Evolutionary conservation across 2,329 filamentous ascomycete species (phyloP), one percentile per base, ranked within the genome.

Genomic region (Aspergillus sp.): DNA sequence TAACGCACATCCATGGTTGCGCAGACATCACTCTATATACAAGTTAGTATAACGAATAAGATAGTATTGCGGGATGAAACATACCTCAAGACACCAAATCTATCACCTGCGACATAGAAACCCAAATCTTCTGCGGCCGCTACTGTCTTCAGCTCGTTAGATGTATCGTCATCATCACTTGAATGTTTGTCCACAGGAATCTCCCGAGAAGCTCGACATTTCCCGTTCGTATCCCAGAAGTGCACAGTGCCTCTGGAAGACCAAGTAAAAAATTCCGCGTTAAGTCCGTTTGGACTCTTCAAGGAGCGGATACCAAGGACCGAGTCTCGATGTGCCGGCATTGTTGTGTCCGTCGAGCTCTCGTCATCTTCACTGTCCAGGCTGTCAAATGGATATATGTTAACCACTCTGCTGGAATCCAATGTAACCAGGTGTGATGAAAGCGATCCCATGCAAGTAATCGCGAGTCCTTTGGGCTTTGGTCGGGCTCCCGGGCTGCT

Each of bases 201-300:
- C 37, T 80, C 73, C 32, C 89, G 72, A 1, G 81, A 81, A 13
- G 77, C 76, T 56, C 80, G 83, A 52, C 84, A 80, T 45, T 75
- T 78, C 19, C 91, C 93, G 43, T 88, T 78, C 12, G 82, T 65
- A 57, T 83, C 80, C 93, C 93, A 98, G 57, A 95, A 86, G 20
- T 88, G 80, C 44, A 97, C 79, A 13, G 80, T 82, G 4, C 93
- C 93, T 45, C 84, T 83, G 19, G 80, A 81, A 2, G 91, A 90
- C 88, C 90, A 98, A 0, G 90, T 96, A 54, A 90, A 84, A 61
- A 97, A 96, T 7, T 84, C 79, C 1, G 88, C 84, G 19, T 79
- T 75, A 20, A 81, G 69, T 4, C 73, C 64, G 49, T 87, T 86
- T 0, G 81, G 76, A 19, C 73, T 72, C 3, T 76, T 66, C 4